Evolutionary conservation across 352 stramenopile species (phyloP), one percentile per base, ranked within the genome.

Genomic region (Peronosclerospora sorghi): DNA sequence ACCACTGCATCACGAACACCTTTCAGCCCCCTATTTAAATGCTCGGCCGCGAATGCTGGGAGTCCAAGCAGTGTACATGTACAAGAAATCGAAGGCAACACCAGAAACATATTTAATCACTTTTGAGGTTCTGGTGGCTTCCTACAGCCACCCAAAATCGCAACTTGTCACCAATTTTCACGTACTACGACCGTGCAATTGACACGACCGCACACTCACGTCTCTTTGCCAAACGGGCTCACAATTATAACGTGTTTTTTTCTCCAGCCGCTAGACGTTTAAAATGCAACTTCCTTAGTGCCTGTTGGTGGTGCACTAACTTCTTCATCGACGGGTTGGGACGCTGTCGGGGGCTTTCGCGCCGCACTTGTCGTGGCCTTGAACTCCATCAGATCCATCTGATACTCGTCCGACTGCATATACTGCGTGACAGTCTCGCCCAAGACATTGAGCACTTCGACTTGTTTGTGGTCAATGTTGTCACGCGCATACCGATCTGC

Each of bases 381-480:
- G 54, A 84, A 86, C 44, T 82, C 63, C 10, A 61, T 54, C 19
- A 87, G 56, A 27, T 92, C 80, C 44, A 84, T 73, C 28, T 80
- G 66, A 45, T 87, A 93, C 18, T 84, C 76, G 12, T 70, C 62
- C 26, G 75, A 89, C 35, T 80, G 76, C 81, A 93, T 93, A 68
- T 93, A 93, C 56, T 87, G 73, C 23, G 81, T 91, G 39, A 83
- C 78, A 1, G 81, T 91, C 62, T 89, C 77, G 19, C 76, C 81
- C n/a, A 93, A 62, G 14, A 93, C 78, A 37, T 83, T 86, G 20
- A 93, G 62, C 26, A 93, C 80, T 28, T 93, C 81, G 18, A 93
- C 73, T 14, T 86, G 65, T 41, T 87, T 82, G 44, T 87, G 76
- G 38, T 93, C 77, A 40, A 93, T 88, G 26, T 65, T 65, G 24